Evolutionary conservation across 2,329 filamentous ascomycete species (phyloP).

Genomic region (Didymella pinodella): DNA sequence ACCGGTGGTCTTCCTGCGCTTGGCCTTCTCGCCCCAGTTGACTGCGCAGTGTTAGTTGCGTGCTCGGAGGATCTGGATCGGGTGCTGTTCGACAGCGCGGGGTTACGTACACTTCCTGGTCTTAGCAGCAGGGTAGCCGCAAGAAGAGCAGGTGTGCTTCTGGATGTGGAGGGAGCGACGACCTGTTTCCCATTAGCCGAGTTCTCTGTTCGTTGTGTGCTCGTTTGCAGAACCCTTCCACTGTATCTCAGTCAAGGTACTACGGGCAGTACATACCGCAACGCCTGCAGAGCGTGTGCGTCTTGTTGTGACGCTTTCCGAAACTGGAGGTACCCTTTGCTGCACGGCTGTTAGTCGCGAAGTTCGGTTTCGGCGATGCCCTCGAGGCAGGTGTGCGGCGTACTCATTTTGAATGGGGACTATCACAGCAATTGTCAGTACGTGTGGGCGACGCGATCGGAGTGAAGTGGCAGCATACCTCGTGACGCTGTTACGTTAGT

Average conservation of each 20-base stretch:
- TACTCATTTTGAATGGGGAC: slow-evolving; percentile 67
- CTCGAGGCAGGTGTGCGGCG: slow-evolving; percentile 44
- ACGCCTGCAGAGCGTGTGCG: slow-evolving; percentile 97
- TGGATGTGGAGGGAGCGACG: slow-evolving; percentile 98
- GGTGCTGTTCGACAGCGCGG: slow-evolving; percentile 15
- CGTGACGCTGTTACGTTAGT: slow-evolving; percentile 50
- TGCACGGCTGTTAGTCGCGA: slow-evolving; percentile 60
- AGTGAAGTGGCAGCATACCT: slow-evolving; percentile 37
- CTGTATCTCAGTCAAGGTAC: slow-evolving; percentile 26
- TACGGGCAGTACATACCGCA: slow-evolving; percentile 75
- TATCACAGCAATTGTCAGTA: slow-evolving; percentile 36
- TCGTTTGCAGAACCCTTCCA: slow-evolving; percentile 25
- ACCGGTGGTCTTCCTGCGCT: slow-evolving; percentile 99
- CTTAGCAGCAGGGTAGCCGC: slow-evolving; percentile 98
- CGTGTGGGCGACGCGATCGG: slow-evolving; percentile 5
- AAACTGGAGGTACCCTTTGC: slow-evolving; percentile 77
- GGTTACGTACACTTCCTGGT: slow-evolving; percentile 92
- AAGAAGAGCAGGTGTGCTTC: slow-evolving; percentile 96
- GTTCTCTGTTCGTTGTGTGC: slow-evolving; percentile 19
- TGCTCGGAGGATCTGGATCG: slow-evolving; percentile 7
- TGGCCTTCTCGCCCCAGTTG: slow-evolving; percentile 99
- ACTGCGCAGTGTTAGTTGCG: slow-evolving; percentile 62
- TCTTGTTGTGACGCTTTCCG: slow-evolving; percentile 93
- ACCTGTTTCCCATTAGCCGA: slow-evolving; percentile 63
- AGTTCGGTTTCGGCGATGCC: slow-evolving; percentile 35